Evolutionary conservation across 2,329 filamentous ascomycete species (phyloP).

Genomic region (Ophiostoma angusticollis): DNA sequence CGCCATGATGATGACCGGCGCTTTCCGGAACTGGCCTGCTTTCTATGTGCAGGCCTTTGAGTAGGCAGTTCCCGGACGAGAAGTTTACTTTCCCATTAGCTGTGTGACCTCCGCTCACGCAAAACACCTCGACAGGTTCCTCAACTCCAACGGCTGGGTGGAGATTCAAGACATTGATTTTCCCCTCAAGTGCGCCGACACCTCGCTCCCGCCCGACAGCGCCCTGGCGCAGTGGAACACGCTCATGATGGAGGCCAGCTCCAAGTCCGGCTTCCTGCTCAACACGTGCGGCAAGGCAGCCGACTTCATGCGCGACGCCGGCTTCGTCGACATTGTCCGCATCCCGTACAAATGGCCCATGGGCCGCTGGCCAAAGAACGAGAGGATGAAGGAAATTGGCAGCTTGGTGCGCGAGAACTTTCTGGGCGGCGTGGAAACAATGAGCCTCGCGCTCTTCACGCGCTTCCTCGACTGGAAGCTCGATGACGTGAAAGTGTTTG

Average conservation of each 20-base stretch:
- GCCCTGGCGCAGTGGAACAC: slow-evolving; percentile 19
- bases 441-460: slow-evolving; percentile 25
- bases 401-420: slow-evolving; percentile 22
- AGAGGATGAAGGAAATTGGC: slow-evolving; percentile 24
- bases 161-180: slow-evolving; percentile 21
- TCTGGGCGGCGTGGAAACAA: slow-evolving; percentile 21
- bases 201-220: slow-evolving; percentile 16
- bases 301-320: slow-evolving; percentile 19
- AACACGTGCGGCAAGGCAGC: slow-evolving; percentile 19
- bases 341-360: slow-evolving; percentile 24
- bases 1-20: slow-evolving; percentile 18
- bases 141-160: slow-evolving; percentile 16
- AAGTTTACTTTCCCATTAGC: slow-evolving; percentile 1
- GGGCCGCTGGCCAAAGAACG: slow-evolving; percentile 25
- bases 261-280: slow-evolving; percentile 17
- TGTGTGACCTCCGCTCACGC: neutral
- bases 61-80: too few species aligned
- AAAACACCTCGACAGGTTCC: slow-evolving; percentile 10
- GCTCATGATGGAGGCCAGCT: slow-evolving; percentile 20
- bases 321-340: slow-evolving; percentile 23
- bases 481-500: slow-evolving; percentile 19
- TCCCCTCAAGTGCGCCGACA: slow-evolving; percentile 20
- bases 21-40: slow-evolving; percentile 17
- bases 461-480: slow-evolving; percentile 24
- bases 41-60: slow-evolving; percentile 17